Conservation (phyloP, 768 basidiomycete species). For the Amanita pallidorosea region DNA sequence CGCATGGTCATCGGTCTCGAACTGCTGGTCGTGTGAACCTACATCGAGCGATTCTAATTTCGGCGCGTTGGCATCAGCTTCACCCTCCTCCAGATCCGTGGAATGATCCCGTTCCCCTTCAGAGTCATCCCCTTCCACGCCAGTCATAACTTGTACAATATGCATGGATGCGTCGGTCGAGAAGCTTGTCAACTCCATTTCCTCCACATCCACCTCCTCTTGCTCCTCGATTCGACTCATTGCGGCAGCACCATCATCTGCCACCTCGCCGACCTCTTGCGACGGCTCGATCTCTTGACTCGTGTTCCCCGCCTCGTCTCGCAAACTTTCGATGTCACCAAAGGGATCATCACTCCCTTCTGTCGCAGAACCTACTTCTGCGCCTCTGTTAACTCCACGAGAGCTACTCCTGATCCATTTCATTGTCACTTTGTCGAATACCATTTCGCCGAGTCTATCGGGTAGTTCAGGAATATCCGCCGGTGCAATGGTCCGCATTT, state of each 20-base stretch:
- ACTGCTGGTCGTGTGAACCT: not conserved
- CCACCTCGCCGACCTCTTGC: constrained; percentile 6
- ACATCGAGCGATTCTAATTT: not conserved
- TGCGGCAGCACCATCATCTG: constrained; percentile 13
- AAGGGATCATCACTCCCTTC: constrained; percentile 81
- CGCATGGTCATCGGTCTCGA: not conserved
- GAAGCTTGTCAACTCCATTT: constrained; percentile 60
- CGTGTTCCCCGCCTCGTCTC: constrained; percentile 37
- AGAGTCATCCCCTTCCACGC: constrained; percentile 18
- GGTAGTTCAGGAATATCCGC: constrained; percentile 68
- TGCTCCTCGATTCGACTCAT: constrained; percentile 40
- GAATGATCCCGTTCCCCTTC: constrained; percentile 25
- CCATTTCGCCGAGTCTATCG: constrained; percentile 78
- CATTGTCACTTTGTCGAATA: constrained; percentile 76
- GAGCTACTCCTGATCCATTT: constrained; percentile 68
- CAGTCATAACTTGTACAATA: constrained; percentile 40
- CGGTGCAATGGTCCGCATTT: constrained; percentile 74
- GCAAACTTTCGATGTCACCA: constrained; percentile 80
- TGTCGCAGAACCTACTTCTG: constrained; percentile 18
- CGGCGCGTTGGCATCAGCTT: not conserved
- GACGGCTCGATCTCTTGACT: constrained; percentile 10
- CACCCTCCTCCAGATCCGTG: not conserved
- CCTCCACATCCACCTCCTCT: constrained; percentile 39
- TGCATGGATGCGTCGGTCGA: constrained; percentile 57
- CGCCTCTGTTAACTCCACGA: constrained; percentile 16